Base-by-base conservation (phyloP, 176 grass and related monocot genomes). In the Hyparrhenia diplandra region DNA sequence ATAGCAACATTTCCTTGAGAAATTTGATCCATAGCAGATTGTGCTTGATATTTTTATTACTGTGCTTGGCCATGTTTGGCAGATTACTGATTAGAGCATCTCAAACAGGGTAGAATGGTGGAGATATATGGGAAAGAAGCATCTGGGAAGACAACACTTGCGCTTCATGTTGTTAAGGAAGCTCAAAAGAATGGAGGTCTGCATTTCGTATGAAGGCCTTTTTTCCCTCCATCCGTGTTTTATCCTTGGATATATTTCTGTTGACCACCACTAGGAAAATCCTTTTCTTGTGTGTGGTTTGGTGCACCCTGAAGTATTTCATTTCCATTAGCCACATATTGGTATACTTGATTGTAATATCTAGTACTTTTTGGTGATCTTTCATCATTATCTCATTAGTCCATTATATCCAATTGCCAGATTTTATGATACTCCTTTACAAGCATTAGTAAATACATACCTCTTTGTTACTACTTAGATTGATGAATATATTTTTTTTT, bases 141-240 rank as follows among this genome's bases (percentile, higher is more conserved):
- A 77, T 95, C 92, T 65, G 95, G 95, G 47, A 98, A 98, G 86
- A 98, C 95, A 81, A 93, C 95, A 28, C 95, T 98, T 73, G 92
- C 92, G 12, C 90, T 98, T 83, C 95, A 98, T 88, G 86, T 95
- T 74, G 81, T 95, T 42, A 98, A 92, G 83, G 92, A 98, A 91
- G 88, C 95, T 62, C 95, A 95, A 83, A 98, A 95, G 76, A 77
- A 81, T 47, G 95, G 95, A 95, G 95, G 95, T 95, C 51, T 34
- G 42, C 35, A 64, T 75, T 67, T 89, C 23, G 57, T 62, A 54
- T 40, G 46, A 54, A 27, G 5, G 9, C 40, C 30, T 27, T 32
- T n/a, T n/a, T 47, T 43, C 14, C 18, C 18, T 6, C 34, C 1
- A 6, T 20, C 27, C 43, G 0, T 24, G 24, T 71, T 71, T 55